phyloP scores from a whole-genome alignment of 495 filamentous ascomycete genomes.

The Hypoxylon fragiforme region DNA sequence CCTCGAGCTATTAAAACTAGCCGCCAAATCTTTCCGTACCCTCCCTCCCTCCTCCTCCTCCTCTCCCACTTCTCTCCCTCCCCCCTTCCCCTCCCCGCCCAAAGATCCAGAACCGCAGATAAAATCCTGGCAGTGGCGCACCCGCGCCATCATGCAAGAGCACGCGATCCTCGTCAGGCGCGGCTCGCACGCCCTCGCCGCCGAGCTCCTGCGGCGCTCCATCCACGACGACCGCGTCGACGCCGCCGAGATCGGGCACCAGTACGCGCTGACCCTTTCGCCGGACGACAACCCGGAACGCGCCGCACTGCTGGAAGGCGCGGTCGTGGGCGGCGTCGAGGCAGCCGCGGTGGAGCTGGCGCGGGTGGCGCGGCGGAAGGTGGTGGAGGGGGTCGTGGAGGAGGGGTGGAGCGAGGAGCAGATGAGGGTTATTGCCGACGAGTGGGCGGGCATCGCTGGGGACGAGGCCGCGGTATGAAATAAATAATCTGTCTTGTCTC shows the following conservation, averaged over 20 bases:
- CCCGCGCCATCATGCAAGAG: constrained; percentile 25
- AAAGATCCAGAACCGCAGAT: too few relatives aligned
- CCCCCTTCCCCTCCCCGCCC: neutral
- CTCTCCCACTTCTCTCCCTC: neutral
- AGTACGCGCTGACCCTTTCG: constrained; percentile 36
- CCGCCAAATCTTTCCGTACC: too few relatives aligned
- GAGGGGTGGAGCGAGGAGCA: constrained; percentile 7
- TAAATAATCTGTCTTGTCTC: too few relatives aligned
- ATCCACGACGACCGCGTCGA: constrained; percentile 39
- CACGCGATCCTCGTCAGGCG: constrained; percentile 31
- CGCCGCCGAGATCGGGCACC: constrained; percentile 15
- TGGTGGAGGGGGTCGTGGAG: constrained; percentile 2
- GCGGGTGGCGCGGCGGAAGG: too few relatives aligned
- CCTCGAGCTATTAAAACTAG: too few relatives aligned
- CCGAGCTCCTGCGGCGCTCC: too few relatives aligned
- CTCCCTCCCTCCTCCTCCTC: too few relatives aligned
- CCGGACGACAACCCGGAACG: constrained; percentile 17
- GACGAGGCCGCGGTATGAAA: constrained; percentile 1
- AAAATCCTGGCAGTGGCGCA: constrained; percentile 38
- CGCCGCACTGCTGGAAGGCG: constrained; percentile 30
- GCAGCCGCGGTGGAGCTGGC: constrained; percentile 30
- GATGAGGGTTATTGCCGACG: constrained; percentile 23
- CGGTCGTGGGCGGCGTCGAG: constrained; percentile 31
- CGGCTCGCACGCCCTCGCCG: constrained; percentile 11
- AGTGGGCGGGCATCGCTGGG: constrained; percentile 26